Evolutionary conservation across 1,284 basidiomycete genomes (phyloP).

Genomic region (Psilocybe mexicana): DNA sequence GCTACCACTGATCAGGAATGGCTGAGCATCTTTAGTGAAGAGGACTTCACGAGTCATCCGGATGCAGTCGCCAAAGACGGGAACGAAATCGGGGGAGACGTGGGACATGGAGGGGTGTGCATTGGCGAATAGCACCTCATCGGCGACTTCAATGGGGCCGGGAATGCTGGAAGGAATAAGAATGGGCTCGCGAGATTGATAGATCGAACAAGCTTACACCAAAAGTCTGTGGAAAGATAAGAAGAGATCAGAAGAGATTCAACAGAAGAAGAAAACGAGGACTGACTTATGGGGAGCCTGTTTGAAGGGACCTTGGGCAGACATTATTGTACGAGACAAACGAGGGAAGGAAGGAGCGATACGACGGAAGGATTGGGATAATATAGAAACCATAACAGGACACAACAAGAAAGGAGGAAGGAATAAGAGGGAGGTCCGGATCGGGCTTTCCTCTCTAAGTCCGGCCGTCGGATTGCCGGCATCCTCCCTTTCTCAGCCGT

Average conservation of each 20-base stretch:
- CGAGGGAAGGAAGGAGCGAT: constrained; percentile 8
- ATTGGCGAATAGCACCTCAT: constrained; percentile 67
- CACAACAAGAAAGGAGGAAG: constrained; percentile 10
- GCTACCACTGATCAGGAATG: constrained; percentile 87
- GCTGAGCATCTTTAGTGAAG: constrained; percentile 63
- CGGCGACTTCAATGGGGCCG: constrained; percentile 38
- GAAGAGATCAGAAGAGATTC: constrained; percentile 11
- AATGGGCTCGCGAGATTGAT: neutral
- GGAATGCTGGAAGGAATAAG: constrained; percentile 30
- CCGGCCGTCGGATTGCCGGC: constrained; percentile 13
- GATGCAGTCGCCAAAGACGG: constrained; percentile 89
- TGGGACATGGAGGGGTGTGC: constrained; percentile 90
- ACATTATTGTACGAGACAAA: constrained; percentile 13
- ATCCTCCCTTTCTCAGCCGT: constrained; percentile 4
- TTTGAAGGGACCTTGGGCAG: constrained; percentile 17
- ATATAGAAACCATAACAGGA: constrained; percentile 19
- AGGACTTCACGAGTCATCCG: constrained; percentile 72
- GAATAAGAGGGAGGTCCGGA: constrained; percentile 5
- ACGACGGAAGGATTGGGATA: constrained; percentile 14
- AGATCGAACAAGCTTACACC: constrained; percentile 46
- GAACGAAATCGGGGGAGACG: constrained; percentile 88
- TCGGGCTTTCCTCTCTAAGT: constrained; percentile 17
- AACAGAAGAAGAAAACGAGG: constrained; percentile 6
- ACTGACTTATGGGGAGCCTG: constrained; percentile 70
- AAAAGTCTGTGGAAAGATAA: constrained; percentile 43